Evolutionary conservation across 1,284 basidiomycete genomes (phyloP), one percentile per base, ranked within the genome.

Genomic region (Sanguinoderma infundibulare): DNA sequence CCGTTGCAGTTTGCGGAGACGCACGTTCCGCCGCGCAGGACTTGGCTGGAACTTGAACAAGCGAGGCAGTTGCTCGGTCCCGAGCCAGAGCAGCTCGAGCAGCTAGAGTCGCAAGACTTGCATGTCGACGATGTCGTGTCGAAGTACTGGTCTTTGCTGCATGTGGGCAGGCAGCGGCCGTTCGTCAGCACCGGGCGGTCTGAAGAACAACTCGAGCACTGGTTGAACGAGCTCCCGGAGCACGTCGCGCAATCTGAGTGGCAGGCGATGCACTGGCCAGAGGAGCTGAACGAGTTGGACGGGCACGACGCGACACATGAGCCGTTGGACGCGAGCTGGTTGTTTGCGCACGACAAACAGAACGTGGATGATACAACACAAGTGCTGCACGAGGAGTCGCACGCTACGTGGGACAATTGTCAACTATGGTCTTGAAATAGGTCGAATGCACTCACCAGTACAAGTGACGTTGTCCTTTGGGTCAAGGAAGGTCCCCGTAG

Each of bases 161-260:
- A 94, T 4, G 89, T 91, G 26, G 87, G 82, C 8, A 94, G 81
- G 74, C 92, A 94, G 53, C 90, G 82, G 12, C 89, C 89, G 54
- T 82, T 83, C 36, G 84, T 84, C 49, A 89, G 83, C 34, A 94
- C 90, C 0, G 92, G 92, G 1, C 86, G 84, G 22, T 79, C 74
- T 40, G 87, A 68, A 20, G 85, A 80, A 70, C 92, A 95, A 52
- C 85, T 83, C 3, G 84, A 81, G 75, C 93, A 95, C 71, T 94
- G 89, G 70, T 84, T 87, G 78, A 93, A 92, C 1, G 84, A 81
- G 35, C 81, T 72, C 32, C 89, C 89, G 24, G 87, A 83, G 75
- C 93, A 95, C 5, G 87, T 86, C 6, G 83, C 84, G 69, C 92
- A 95, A 71, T 95, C 93, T 0, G 91, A 85, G 61, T 95, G 92